These are phyloP conservation scores for Arxiozyma slooffiae DNA, from an alignment of 1,139 yeast genomes.

Conservation along the genomic window DNA sequence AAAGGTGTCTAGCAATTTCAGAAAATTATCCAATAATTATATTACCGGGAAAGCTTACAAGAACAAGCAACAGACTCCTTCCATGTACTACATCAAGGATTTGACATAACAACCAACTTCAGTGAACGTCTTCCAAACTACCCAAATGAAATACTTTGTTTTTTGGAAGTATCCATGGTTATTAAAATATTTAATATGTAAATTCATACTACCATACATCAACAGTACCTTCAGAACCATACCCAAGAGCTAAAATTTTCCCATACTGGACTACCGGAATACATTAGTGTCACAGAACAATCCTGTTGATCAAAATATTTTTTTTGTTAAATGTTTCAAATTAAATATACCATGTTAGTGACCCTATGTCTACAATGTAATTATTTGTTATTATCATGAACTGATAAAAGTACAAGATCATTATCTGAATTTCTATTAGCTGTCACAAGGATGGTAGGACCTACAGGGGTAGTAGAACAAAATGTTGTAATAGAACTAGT, in stretches of 20 bases:
- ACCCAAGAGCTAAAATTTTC: conserved; percentile 52
- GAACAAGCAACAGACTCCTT: conserved; percentile 60
- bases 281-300: conserved; percentile 47
- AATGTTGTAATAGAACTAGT: conserved; percentile 7
- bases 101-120: conserved; percentile 55
- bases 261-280: conserved; percentile 54
- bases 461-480: conserved; percentile 12
- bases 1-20: conserved; percentile 39
- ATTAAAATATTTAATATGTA: conserved; percentile 38
- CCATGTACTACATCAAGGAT: conserved; percentile 35
- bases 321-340: conserved; percentile 33
- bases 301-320: conserved; percentile 33
- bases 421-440: conserved; percentile 21
- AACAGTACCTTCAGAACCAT: conserved; percentile 37
- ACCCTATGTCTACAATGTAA: conserved; percentile 45
- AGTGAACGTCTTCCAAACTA: conserved; percentile 52
- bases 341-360: conserved; percentile 40
- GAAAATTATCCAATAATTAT: conserved; percentile 36
- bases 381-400: conserved; percentile 46
- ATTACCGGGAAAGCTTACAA: conserved; percentile 55
- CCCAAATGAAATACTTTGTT: conserved; percentile 53
- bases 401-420: conserved; percentile 38
- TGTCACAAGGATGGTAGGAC: conserved; percentile 15
- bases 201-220: conserved; percentile 63
- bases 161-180: conserved; percentile 34